phyloP scores from a whole-genome alignment of 441 rosid species.

The Dalechampia spathulata region DNA sequence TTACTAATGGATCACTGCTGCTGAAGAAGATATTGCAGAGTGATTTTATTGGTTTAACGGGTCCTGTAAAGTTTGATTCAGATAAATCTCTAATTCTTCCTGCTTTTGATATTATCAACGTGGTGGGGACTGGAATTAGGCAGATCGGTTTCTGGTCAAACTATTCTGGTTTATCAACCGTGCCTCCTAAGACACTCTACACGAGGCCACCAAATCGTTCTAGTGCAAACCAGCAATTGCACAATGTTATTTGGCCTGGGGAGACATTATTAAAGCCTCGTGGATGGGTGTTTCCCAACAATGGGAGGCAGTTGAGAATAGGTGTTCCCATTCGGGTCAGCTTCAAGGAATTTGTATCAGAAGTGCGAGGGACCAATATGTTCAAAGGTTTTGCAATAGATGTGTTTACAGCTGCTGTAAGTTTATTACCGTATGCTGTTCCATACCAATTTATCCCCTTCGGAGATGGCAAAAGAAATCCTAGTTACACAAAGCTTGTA shows the following conservation, averaged over 20 bases:
- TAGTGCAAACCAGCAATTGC: conserved; percentile 39
- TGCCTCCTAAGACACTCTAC: conserved; percentile 55
- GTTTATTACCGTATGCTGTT: conserved; percentile 74
- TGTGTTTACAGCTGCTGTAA: conserved; percentile 72
- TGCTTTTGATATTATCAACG: conserved; percentile 75
- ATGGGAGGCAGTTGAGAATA: conserved; percentile 68
- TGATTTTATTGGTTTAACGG: conserved; percentile 66
- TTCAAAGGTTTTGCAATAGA: conserved; percentile 89
- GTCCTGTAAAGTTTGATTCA: conserved; percentile 47
- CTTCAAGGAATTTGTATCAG: conserved; percentile 67
- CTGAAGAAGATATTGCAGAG: conserved; percentile 50
- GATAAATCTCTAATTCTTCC: conserved; percentile 50
- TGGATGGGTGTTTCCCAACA: conserved; percentile 88
- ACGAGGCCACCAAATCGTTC: conserved; percentile 48
- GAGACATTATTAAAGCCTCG: conserved; percentile 62
- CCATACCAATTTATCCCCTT: conserved; percentile 59
- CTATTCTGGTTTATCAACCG: conserved; percentile 62
- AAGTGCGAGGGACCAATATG: conserved; percentile 40
- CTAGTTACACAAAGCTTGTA: conserved; percentile 71
- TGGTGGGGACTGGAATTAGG: conserved; percentile 70
- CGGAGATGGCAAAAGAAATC: conserved; percentile 66
- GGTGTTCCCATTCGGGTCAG: conserved; percentile 74
- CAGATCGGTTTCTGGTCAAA: conserved; percentile 87
- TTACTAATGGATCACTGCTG: conserved; percentile 50
- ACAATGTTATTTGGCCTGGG: conserved; percentile 81